Evolutionary conservation across 345 rosid species (phyloP), one percentile per base, ranked within the genome.

Genomic region (Carallia brachiata): DNA sequence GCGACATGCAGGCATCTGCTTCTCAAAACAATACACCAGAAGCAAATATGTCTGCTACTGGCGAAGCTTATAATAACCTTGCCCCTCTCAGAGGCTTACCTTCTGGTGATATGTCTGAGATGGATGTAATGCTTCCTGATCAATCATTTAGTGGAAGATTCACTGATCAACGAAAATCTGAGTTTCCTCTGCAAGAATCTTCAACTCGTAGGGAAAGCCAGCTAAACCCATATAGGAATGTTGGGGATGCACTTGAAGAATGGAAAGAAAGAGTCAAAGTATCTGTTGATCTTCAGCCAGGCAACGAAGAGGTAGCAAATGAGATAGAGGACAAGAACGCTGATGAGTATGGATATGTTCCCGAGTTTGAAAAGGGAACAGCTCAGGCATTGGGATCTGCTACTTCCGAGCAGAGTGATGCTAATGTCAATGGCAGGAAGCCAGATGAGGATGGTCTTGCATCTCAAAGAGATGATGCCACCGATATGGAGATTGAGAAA

Each of bases 351-450:
- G 93, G 93, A 37, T 90, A 68, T 84, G 90, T 84, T 74, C 70
- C 96, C 19, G 96, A 84, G 80, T 69, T 67, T 72, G 97, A 92
- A 50, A 75, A 75, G 72, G 99, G 97, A 77, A 86, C 92, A 36
- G 88, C 87, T 47, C 99, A 90, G 79, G 88, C 97, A 13, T 70
- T 90, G 72, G 99, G 97, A 74, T 88, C 99, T 77, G 97, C 97
- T 30, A 81, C 87, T 52, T 75, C 93, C 39, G 97, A 95, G 72
- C 99, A 95, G 82, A 77, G 82, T 63, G 86, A 92, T 71, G 64
- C 79, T 53, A 79, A 81, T 77, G 75, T 83, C 69, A 79, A 70
- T 73, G 71, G 74, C 54, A 77, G 73, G 57, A 83, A 83, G 64
- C 77, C 77, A 16, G 85, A 89, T 52, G 87, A 79, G 70, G 91